A percentile compares a stretch with the other conserved stretches of the same genome.
These are phyloP conservation scores for Zygotorulaspora sp. DNA, from an alignment of 805 yeast species.

Conservation along the genomic window DNA sequence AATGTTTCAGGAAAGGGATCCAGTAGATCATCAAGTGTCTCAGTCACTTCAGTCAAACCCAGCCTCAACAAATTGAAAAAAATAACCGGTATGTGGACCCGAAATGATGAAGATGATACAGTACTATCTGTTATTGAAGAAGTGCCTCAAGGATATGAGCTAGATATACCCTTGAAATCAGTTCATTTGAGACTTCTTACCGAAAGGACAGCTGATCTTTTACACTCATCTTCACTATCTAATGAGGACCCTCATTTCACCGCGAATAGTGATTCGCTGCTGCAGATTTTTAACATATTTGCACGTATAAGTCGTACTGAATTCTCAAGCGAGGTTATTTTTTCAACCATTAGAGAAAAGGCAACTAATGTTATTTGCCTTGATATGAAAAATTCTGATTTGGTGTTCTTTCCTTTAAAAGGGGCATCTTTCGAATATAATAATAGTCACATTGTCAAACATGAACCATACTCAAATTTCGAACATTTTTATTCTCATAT, in stretches of 20 bases:
- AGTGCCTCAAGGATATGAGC: constrained; percentile 24
- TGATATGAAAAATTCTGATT: constrained; percentile 14
- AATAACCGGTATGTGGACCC: constrained; percentile 15
- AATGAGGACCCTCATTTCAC: constrained; percentile 28
- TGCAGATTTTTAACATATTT: constrained; percentile 36
- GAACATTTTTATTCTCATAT: constrained; percentile 29
- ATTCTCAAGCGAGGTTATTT: constrained; percentile 65
- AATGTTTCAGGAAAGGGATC: constrained; percentile 5
- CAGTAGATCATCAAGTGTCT: constrained; percentile 21
- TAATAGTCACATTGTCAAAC: constrained; percentile 15
- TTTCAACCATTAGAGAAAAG: constrained; percentile 31
- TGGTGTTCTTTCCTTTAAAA: constrained; percentile 26
- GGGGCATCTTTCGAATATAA: constrained; percentile 26
- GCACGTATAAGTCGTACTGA: constrained; percentile 38
- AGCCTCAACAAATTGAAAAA: constrained; percentile 18
- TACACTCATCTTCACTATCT: constrained; percentile 53
- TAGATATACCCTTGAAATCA: constrained; percentile 21
- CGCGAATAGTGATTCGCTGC: constrained; percentile 28
- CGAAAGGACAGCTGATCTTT: constrained; percentile 63
- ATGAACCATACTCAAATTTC: constrained; percentile 24
- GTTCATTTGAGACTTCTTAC: constrained; percentile 53
- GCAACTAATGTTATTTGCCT: constrained; percentile 24
- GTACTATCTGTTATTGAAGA: constrained; percentile 23
- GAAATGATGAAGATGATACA: constrained; percentile 23
- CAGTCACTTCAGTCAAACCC: constrained; percentile 17